A percentile compares a stretch with the other conserved stretches of the same genome.
Evolutionary conservation across 805 yeast species (phyloP).

Genomic region (Cyberlindnera suaveolens): DNA sequence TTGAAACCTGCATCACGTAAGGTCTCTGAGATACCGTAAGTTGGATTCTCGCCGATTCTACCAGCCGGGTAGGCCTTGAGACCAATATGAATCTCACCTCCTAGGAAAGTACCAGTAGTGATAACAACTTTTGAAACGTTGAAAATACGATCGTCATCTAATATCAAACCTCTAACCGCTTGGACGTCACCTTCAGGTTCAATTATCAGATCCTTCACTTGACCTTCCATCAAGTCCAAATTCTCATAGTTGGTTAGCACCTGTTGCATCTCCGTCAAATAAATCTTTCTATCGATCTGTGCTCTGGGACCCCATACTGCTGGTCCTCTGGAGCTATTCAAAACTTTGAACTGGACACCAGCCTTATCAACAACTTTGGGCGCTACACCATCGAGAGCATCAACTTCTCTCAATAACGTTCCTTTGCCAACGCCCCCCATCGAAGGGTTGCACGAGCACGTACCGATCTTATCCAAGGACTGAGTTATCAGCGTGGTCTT

Average conservation of each 20-base stretch:
- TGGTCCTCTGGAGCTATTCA: conserved; percentile 84
- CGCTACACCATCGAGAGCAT: conserved; percentile 92
- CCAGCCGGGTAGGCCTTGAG: conserved; percentile 79
- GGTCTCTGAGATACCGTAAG: conserved; percentile 82
- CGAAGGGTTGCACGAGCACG: conserved; percentile 95
- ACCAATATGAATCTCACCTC: conserved; percentile 95
- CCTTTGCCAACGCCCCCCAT: conserved; percentile 99
- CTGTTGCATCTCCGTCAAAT: conserved; percentile 72
- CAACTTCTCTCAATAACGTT: conserved; percentile 84
- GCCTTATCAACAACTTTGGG: conserved; percentile 84
- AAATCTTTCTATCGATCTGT: conserved; percentile 84
- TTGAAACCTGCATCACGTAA: conserved; percentile 70
- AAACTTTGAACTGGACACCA: conserved; percentile 84
- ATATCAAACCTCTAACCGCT: conserved; percentile 55
- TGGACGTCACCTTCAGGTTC: conserved; percentile 25
- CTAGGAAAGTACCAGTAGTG: conserved; percentile 92
- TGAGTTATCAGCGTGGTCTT: conserved; percentile 75
- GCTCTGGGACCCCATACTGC: conserved; percentile 99
- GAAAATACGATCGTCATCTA: conserved; percentile 60
- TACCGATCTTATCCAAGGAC: conserved; percentile 66
- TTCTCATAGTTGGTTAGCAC: conserved; percentile 50
- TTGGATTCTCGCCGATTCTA: conserved; percentile 86
- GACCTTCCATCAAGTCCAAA: conserved; percentile 54
- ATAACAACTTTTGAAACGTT: conserved; percentile 67
- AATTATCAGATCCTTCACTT: conserved; percentile 79